Conservation (phyloP, 164 flowering plant genomes). For the Tetrastigma voinierianum region DNA sequence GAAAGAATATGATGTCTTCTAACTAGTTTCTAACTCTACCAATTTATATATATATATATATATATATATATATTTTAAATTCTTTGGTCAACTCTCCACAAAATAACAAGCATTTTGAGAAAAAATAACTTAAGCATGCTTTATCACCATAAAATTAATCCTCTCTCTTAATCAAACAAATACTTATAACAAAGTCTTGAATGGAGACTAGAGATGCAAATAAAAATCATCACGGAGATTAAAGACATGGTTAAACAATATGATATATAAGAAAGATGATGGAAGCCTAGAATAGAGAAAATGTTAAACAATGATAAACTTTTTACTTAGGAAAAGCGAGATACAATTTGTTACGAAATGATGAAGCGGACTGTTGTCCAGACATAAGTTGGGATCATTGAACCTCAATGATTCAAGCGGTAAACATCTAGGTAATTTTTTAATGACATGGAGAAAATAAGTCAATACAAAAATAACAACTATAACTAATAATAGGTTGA, state of each 20-base stretch:
- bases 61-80: too few species aligned
- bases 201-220: background rate
- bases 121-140: background rate
- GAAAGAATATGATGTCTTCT: too few species aligned
- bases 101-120: background rate
- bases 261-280: background rate
- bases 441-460: conserved; percentile 24
- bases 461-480: conserved; percentile 1
- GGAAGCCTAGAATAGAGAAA: background rate
- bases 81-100: background rate
- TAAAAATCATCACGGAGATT: background rate
- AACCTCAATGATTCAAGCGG: conserved; percentile 91
- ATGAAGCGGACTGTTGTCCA: conserved; percentile 66
- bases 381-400: conserved; percentile 70
- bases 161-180: too few species aligned
- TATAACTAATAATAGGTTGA: background rate
- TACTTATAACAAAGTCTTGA: background rate
- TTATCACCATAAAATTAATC: background rate
- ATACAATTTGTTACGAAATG: background rate
- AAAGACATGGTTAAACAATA: background rate
- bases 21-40: too few species aligned
- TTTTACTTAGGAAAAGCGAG: background rate
- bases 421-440: conserved; percentile 95
- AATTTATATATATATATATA: too few species aligned
- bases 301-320: background rate